These are phyloP conservation scores for Xylariomycetidae sp. DNA, from an alignment of 2,329 filamentous ascomycete species.

Conservation along the genomic window DNA sequence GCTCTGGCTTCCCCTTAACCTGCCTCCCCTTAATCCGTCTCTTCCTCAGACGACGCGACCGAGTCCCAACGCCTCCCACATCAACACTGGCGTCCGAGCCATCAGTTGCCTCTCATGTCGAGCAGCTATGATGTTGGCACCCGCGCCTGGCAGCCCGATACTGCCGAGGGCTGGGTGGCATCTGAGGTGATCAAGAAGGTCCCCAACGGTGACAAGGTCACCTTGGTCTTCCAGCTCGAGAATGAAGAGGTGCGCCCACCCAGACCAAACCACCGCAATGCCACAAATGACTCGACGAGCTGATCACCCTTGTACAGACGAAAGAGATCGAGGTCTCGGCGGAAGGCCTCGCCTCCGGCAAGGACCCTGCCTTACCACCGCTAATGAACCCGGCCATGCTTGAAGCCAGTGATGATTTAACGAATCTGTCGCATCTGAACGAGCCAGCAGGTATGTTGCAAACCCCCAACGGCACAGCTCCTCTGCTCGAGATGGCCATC, in stretches of 20 bases:
- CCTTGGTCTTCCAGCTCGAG: slow-evolving; percentile 79
- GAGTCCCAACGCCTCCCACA: slow-evolving; percentile 4
- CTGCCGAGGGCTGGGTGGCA: slow-evolving; percentile 92
- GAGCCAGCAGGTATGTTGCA: slow-evolving; percentile 74
- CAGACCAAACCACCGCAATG: slow-evolving; percentile 1
- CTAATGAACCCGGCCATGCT: slow-evolving; percentile 98
- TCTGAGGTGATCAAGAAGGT: slow-evolving; percentile 88
- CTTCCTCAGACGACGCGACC: slow-evolving; percentile 14
- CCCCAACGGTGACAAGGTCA: slow-evolving; percentile 78
- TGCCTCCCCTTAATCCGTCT: slow-evolving; percentile 8
- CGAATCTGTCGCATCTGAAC: slow-evolving; percentile 95
- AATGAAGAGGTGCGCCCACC: slow-evolving; percentile 72
- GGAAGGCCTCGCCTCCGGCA: slow-evolving; percentile 69
- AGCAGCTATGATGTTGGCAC: slow-evolving; percentile 95
- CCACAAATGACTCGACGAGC: slow-evolving; percentile 1
- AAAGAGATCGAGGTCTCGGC: slow-evolving; percentile 74
- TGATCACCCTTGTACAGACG: slow-evolving; percentile 45
- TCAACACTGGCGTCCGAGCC: slow-evolving; percentile 7
- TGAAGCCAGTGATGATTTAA: slow-evolving; percentile 96
- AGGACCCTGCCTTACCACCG: slow-evolving; percentile 74
- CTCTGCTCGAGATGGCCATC: no score
- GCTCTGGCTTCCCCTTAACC: slow-evolving; percentile 18
- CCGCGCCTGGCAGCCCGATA: slow-evolving; percentile 96
- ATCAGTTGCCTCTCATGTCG: slow-evolving; percentile 58
- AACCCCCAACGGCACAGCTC: slow-evolving; percentile 3